Base-by-base conservation (phyloP, 2,329 filamentous ascomycete species). In the Xylaria hypoxylon region DNA sequence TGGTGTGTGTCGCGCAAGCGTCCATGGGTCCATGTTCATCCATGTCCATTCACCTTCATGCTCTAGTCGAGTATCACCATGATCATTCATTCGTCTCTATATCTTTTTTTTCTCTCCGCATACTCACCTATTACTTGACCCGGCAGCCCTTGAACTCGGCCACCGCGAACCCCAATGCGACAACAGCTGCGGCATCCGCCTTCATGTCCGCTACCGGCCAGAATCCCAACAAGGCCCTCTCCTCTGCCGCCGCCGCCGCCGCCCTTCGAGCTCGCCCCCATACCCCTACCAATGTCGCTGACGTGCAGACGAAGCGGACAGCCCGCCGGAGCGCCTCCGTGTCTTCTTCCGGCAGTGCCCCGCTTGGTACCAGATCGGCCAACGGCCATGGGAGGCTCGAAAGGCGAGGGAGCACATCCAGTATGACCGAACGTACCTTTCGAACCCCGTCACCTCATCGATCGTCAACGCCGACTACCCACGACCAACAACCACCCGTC, bases 341-440 rank as follows among this genome's bases (percentile, higher is more conserved):
- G 47, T 92, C 92, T 1, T 95, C 93, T 4, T 82, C 87, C 3
- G 71, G 75, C 15, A 78, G 75, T 53, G 84, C 83, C 40, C 87
- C 85, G 70, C 80, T 79, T 55, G 79, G 81, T 44, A 72, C 79
- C 51, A 76, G 80, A 65, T 52, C 65, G 40, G 63, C 80, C 71
- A 71, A 79, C 70, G 72, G 76, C 77, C 81, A 26, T 44, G 22
- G 33, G 8, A 64, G 82, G 59, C 81, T 94, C 67, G 85, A 90
- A 68, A 85, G 92, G 74, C 84, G 86, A 42, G 86, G 84, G 62
- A 96, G 94, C 79, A 87, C 87, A 15, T 86, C 89, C 24, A 97
- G 94, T 56, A 97, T 98, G 94, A 90, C 88, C 33, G 92, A 95
- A 77, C 88, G 95, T 64, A 94, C 93, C 0, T 97, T 97, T 79